These are phyloP conservation scores for Ilex asprella DNA, from an alignment of 257 asterid genomes.

Conservation along the genomic window DNA sequence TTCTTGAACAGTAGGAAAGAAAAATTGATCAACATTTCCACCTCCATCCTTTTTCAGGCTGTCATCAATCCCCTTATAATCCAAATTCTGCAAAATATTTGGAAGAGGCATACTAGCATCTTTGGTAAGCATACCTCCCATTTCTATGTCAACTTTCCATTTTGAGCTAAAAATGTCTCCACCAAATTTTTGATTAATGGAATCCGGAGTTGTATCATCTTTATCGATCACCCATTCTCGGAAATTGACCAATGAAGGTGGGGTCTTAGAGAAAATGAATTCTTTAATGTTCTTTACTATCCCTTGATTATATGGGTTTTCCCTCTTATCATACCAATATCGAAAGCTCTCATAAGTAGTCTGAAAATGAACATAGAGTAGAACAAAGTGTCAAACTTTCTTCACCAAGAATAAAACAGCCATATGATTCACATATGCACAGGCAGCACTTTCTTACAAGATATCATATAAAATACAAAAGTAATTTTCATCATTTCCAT, in stretches of 20 bases:
- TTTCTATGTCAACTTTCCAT: constrained; percentile 50
- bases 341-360: constrained; percentile 87
- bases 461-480: too few relatives aligned
- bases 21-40: constrained; percentile 31
- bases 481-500: too few relatives aligned
- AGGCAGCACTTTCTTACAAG: not conserved
- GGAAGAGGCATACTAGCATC: constrained; percentile 36
- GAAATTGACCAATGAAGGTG: constrained; percentile 52
- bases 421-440: too few relatives aligned
- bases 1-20: constrained; percentile 24
- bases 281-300: constrained; percentile 52
- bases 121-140: constrained; percentile 37
- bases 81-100: constrained; percentile 38
- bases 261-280: constrained; percentile 41
- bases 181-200: constrained; percentile 25
- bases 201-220: constrained; percentile 34
- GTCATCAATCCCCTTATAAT: constrained; percentile 45
- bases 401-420: not conserved
- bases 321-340: constrained; percentile 75
- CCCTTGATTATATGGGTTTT: constrained; percentile 66
- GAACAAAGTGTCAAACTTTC: not conserved
- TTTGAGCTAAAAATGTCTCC: constrained; percentile 39
- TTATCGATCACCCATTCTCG: constrained; percentile 66
- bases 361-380: constrained; percentile 31
- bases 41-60: constrained; percentile 38